Evolutionary conservation across 345 rosid species (phyloP), one percentile per base, ranked within the genome.

Genomic region (Sonneratia caseolaris): DNA sequence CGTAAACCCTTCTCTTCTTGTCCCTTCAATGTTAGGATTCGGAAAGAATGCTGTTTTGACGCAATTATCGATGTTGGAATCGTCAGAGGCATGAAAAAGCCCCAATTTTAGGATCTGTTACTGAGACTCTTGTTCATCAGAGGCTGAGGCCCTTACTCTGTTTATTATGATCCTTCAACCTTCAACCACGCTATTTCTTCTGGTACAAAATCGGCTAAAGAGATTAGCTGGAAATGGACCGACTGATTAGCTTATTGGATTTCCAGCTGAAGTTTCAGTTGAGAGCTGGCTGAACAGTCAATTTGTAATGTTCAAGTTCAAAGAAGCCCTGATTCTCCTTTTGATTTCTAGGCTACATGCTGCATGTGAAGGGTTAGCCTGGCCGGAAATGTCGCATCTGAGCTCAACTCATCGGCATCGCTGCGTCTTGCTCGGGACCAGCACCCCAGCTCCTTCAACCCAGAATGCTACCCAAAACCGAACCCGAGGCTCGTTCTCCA

Each of bases 361-460:
- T 61, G 36, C 24, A 3, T 61, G 37, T 22, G 65, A 61, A 9
- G 35, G 37, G 61, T 21, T 55, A 55, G 10, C 0, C 65, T 32
- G 65, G 16, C 5, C 7, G 65, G 65, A 11, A 11, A 27, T 61
- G 35, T 27, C 65, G 24, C 32, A 18, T 27, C 62, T 7, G 62
- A 56, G 62, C 62, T 56, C n/a, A 22, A 10, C 65, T 27, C 65
- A 24, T 61, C 36, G 13, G 11, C 81, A 81, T 1, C 84, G 84
- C 68, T 82, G 92, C 15, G 74, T 80, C 5, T 83, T 88, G 38
- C 80, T 86, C 2, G 80, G 73, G 14, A 51, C 74, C 49, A 73
- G 77, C 45, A 16, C 86, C 61, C 73, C 64, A 61, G 61, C 71
- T 0, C 74, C 53, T 43, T 73, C 72, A 67, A 64, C 66, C 48